These are phyloP conservation scores for Epichloe festucae DNA, from an alignment of 2,329 filamentous ascomycete genomes.

Conservation along the genomic window DNA sequence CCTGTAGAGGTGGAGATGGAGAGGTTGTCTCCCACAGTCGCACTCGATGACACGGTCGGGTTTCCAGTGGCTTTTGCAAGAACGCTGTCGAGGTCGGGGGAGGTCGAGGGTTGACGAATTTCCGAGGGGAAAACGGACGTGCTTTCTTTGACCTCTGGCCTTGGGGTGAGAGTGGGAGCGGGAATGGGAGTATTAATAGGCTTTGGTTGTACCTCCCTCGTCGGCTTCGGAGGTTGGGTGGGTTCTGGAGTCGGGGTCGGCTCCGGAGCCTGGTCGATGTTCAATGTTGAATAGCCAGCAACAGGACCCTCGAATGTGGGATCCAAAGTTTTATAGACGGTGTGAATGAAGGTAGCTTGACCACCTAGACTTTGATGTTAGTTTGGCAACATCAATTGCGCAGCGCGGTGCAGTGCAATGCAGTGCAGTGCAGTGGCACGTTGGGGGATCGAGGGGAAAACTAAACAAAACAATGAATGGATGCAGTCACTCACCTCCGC, in stretches of 20 bases:
- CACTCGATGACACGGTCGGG: conserved; percentile 6
- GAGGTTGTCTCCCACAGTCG: conserved; percentile 4
- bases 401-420: neutral
- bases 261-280: conserved; percentile 6
- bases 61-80: conserved; percentile 19
- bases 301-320: conserved; percentile 29
- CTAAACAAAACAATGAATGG: neutral
- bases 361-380: conserved; percentile 1
- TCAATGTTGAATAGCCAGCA: conserved; percentile 28
- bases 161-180: neutral
- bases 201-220: neutral
- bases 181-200: conserved; percentile 2
- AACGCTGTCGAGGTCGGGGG: conserved; percentile 13
- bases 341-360: conserved; percentile 19
- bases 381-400: neutral
- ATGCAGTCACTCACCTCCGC: conserved; percentile 1
- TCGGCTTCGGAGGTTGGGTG: neutral
- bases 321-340: conserved; percentile 29
- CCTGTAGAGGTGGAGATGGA: conserved; percentile 7
- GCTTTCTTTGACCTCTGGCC: conserved; percentile 6
- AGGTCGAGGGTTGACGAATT: conserved; percentile 15
- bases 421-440: neutral
- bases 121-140: conserved; percentile 12
- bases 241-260: conserved; percentile 1
- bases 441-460: neutral